Evolutionary conservation across 1,139 yeast genomes (phyloP), one percentile per base, ranked within the genome.

Genomic region (Diutina siamensis): DNA sequence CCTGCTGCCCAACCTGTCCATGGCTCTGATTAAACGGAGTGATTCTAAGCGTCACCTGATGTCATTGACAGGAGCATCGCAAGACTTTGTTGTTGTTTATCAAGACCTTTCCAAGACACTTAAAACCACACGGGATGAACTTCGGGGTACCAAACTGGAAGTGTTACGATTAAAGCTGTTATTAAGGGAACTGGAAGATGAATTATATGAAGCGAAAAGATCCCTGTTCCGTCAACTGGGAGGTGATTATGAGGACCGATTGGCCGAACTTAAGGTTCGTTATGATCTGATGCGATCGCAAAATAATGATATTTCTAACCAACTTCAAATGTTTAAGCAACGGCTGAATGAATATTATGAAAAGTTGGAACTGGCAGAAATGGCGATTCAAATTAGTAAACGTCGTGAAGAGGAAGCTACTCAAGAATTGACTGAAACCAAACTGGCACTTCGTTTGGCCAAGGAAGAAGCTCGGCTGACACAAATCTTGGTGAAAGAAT

Each of bases 321-420:
- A 40, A 31, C 42, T 50, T 19, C 59, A 64, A 1, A 71, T 74
- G 44, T 87, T 83, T 61, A 83, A 79, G 56, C 64, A 68, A 36
- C 73, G 95, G 48, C 79, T 94, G 15, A 92, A 85, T 44, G 86
- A 83, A 52, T 84, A 86, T 56, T 78, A 74, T 54, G 70, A 72
- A 49, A 84, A 85, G 54, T 67, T 88, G 34, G 95, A 87, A 55
- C 73, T 78, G 49, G 92, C 94, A 0, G 96, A 89, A 56, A 71
- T 81, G 45, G 83, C 87, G 2, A 78, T 84, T 2, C 67, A 73
- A 44, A 73, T 78, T 45, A 77, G 87, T 2, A 67, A 67, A 52
- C 69, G 85, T 52, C 78, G 82, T 17, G 89, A 83, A 56, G 72
- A 72, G 45, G 62, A 68, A 46, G 73, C 83, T 8, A 65, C 63